Base-by-base conservation (phyloP, 1,284 basidiomycete species). In the Bondarzewia mesenterica region DNA sequence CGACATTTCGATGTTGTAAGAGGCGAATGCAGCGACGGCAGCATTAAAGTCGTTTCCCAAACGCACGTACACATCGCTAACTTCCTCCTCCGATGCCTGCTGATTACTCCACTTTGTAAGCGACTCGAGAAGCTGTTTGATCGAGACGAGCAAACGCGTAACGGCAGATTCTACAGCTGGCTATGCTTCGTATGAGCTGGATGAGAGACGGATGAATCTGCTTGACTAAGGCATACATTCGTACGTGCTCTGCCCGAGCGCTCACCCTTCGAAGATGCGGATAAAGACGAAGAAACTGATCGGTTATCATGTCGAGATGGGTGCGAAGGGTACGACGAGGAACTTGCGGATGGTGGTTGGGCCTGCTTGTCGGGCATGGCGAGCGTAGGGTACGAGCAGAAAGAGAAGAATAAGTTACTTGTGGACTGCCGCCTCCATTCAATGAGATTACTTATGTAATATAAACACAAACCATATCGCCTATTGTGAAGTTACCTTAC, bases 11-110 rank as follows among this genome's bases (percentile, higher is more conserved):
- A 99, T 96, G 47, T 86, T 84, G 56, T 86, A 93, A 20, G 78
- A 73, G 8, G 78, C 77, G 65, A 99, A 99, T 1, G 94, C 92
- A 46, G 85, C 78, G 35, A 94, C 90, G 22, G 93, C 93, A 16
- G 84, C 80, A 63, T 97, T 97, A 73, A 99, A 98, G 61, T 97
- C 94, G 66, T 99, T 98, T 18, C 95, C 95, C 16, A 99, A 75
- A 42, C 86, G 81, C 47, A 99, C 96, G 65, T 99, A 99, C 50
- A 96, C 89, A 65, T 98, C 92, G 72, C 93, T 96, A 57, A 99
- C 93, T 58, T 90, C 73, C 23, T 72, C 73, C 62, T 99, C 95
- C 47, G 82, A 75, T 52, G 90, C 76, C 53, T 83, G 74, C 42
- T 81, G 71, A 48, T 78, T 75, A 60, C 89, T 90, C 93, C 93